Conservation (phyloP, 2,329 filamentous ascomycete genomes). For the Hansfordia pulvinata region DNA sequence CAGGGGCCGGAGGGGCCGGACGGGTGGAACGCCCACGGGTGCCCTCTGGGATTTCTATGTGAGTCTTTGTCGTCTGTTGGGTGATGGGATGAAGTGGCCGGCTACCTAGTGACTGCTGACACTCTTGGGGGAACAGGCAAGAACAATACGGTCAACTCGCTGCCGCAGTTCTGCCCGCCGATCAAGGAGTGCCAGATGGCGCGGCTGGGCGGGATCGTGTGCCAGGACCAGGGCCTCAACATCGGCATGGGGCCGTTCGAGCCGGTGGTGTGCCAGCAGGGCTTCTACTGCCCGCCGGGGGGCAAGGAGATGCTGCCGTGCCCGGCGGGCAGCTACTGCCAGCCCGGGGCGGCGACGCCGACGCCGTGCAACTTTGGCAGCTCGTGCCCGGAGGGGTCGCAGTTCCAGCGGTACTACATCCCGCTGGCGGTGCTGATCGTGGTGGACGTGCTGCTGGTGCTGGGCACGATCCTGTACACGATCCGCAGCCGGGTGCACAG, state of each 20-base stretch:
- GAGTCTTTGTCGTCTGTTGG: slow-evolving; percentile 6
- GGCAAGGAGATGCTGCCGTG: slow-evolving; percentile 27
- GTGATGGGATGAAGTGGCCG: background rate
- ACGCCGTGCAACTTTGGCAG: slow-evolving; percentile 32
- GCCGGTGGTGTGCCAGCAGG: slow-evolving; percentile 33
- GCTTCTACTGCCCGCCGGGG: slow-evolving; percentile 31
- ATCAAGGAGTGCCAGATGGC: slow-evolving; percentile 20
- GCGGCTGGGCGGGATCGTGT: slow-evolving; percentile 20
- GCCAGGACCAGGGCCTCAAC: slow-evolving; percentile 18
- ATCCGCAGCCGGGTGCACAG: slow-evolving; percentile 21
- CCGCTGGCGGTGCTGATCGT: slow-evolving; percentile 27
- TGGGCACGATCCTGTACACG: slow-evolving; percentile 19
- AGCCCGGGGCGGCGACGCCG: slow-evolving; percentile 30
- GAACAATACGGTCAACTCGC: slow-evolving; percentile 31
- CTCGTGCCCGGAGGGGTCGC: slow-evolving; percentile 28
- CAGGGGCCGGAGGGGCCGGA: slow-evolving; percentile 18
- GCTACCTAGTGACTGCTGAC: too few relatives aligned
- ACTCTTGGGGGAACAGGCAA: slow-evolving; percentile 17
- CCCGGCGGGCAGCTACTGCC: slow-evolving; percentile 34
- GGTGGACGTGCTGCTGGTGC: slow-evolving; percentile 25
- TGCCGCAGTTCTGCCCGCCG: slow-evolving; percentile 29
- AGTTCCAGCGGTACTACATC: slow-evolving; percentile 25
- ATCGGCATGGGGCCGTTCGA: slow-evolving; percentile 32
- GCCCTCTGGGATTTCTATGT: slow-evolving; percentile 28
- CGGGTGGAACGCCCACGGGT: slow-evolving; percentile 22